Conservation (phyloP, 805 yeast genomes). For the Teunomyces barrocoloradensis region DNA sequence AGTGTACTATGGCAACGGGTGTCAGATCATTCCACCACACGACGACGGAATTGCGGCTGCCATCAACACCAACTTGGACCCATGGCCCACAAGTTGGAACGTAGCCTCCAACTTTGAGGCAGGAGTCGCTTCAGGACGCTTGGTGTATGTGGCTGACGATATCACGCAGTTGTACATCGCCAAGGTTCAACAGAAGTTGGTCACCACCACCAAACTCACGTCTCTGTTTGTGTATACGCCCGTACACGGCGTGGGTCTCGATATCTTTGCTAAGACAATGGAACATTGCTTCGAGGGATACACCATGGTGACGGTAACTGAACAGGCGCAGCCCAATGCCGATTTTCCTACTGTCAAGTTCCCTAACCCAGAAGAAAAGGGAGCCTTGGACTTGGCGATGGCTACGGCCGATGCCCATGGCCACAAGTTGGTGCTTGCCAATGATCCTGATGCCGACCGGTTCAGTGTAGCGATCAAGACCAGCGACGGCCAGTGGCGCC, state of each 20-base stretch:
- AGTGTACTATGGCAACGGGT: slow-evolving; percentile 90
- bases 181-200: slow-evolving; percentile 25
- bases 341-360: slow-evolving; percentile 80
- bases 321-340: slow-evolving; percentile 79
- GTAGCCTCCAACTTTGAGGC: slow-evolving; percentile 32
- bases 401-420: slow-evolving; percentile 52
- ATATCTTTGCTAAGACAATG: slow-evolving; percentile 46
- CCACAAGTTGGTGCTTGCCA: slow-evolving; percentile 67
- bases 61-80: slow-evolving; percentile 60
- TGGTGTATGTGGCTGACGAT: slow-evolving; percentile 43
- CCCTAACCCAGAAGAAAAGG: slow-evolving; percentile 96
- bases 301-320: slow-evolving; percentile 45
- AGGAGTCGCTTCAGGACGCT: slow-evolving; percentile 20
- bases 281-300: slow-evolving; percentile 30
- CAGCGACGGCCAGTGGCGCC: slow-evolving; percentile 53
- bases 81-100: slow-evolving; percentile 56
- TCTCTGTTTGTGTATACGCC: slow-evolving; percentile 80
- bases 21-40: slow-evolving; percentile 94
- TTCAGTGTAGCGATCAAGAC: slow-evolving; percentile 73
- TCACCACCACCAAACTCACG: slow-evolving; percentile 22
- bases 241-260: slow-evolving; percentile 91
- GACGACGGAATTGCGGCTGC: slow-evolving; percentile 67
- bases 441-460: slow-evolving; percentile 97
- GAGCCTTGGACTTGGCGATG: slow-evolving; percentile 78
- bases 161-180: slow-evolving; percentile 42